Conservation (phyloP, 345 rosid species). For the Boechera retrofracta region DNA sequence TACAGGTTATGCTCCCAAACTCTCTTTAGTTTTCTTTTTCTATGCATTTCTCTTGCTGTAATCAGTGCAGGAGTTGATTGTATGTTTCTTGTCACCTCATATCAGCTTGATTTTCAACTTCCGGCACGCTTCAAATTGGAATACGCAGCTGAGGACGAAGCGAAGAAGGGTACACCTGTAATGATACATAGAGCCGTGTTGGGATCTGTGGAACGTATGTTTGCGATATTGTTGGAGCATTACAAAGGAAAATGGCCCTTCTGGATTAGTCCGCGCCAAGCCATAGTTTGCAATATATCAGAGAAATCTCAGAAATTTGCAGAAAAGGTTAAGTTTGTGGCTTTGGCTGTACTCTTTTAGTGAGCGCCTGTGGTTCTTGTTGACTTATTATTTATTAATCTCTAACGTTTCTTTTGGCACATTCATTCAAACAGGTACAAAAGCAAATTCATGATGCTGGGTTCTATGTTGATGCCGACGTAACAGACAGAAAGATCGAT, state of each 20-base stretch:
- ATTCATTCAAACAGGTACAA: constrained; percentile 56
- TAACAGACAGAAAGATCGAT: constrained; percentile 81
- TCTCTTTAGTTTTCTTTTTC: neutral
- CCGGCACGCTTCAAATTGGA: constrained; percentile 80
- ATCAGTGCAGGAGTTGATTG: constrained; percentile 31
- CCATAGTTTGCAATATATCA: constrained; percentile 95
- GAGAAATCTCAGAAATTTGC: constrained; percentile 83
- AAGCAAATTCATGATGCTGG: constrained; percentile 73
- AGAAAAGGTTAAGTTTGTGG: constrained; percentile 51
- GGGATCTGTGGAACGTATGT: constrained; percentile 96
- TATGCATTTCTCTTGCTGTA: neutral
- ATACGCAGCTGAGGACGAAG: constrained; percentile 92
- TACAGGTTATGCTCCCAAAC: constrained; percentile 64
- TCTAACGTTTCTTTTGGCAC: constrained; percentile 38
- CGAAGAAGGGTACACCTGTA: constrained; percentile 77
- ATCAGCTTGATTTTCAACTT: constrained; percentile 96
- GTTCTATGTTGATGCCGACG: constrained; percentile 77
- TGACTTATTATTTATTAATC: constrained; percentile 7
- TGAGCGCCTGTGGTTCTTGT: constrained; percentile 1
- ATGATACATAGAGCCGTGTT: constrained; percentile 96
- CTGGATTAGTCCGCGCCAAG: constrained; percentile 99
- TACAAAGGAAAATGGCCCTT: constrained; percentile 99
- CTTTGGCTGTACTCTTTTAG: constrained; percentile 7
- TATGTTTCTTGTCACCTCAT: constrained; percentile 33
- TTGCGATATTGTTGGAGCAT: constrained; percentile 91